Evolutionary conservation across 192 early-diverging fungal genomes (phyloP), one percentile per base, ranked within the genome.

Genomic region (Coemansia sp.): DNA sequence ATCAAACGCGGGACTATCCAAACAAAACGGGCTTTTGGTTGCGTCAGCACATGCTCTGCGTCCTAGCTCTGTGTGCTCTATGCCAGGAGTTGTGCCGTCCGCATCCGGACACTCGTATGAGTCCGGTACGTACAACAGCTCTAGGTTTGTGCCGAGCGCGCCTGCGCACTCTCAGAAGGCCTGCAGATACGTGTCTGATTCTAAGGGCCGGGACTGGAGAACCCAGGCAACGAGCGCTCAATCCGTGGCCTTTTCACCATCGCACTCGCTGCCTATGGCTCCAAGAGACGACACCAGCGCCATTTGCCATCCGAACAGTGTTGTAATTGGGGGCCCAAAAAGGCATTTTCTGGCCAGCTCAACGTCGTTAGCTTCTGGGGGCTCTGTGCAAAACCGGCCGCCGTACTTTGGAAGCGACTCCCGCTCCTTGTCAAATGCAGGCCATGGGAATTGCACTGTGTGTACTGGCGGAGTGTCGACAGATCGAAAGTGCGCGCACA

Each of bases 31-130:
- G 14, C 9, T 11, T 17, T 34, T 13, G 4, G 34, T n/a, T 33
- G 49, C 52, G 14, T 34, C 67, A 36, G 36, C 50, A 22, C 57
- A 59, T 40, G 23, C 62, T 14, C 17, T 59, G 60, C 68, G 73
- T 32, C 68, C 69, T 19, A 67, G 61, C 50, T 80, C 77, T 17
- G 65, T 62, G 9, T 74, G 72, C 66, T 80, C 77, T 2, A 69
- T 80, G 7, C 69, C 72, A 8, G 68, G 63, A 36, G 19, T 57
- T 57, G 55, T 57, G 32, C 55, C 55, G 35, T 57, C 55, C 0
- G 55, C 55, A 36, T 57, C 55, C 0, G 34, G 55, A 14, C 23
- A 57, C 23, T 57, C 55, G 15, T 57, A 36, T n/a, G 55, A 57
- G 33, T 57, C 55, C 14, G 23, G 55, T 36, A 36, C 55, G 19